Conservation (phyloP, 148 eudicot genomes). For the Drosera capensis region DNA sequence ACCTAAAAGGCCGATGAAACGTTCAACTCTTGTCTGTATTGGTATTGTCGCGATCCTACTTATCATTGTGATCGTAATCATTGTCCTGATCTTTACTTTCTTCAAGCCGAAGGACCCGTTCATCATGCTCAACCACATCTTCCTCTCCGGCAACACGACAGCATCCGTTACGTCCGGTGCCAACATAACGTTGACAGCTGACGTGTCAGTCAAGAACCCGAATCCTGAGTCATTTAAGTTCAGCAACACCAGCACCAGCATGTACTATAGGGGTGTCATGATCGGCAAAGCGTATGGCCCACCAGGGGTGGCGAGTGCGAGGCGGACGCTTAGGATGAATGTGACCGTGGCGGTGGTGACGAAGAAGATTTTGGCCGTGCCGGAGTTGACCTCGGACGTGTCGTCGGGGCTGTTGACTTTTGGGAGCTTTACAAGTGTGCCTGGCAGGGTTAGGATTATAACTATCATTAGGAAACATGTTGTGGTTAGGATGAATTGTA, state of each 20-base stretch:
- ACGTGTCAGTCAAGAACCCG: slow-evolving; percentile 12
- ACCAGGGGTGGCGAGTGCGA: slow-evolving; percentile 8
- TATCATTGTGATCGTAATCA: background rate
- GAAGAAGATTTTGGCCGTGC: background rate
- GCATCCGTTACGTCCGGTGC: background rate
- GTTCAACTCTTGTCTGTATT: no score
- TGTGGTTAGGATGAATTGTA: slow-evolving; percentile 17
- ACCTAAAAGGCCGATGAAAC: no score
- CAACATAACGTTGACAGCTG: slow-evolving; percentile 7
- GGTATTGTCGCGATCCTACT: no score
- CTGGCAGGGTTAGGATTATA: slow-evolving; percentile 12
- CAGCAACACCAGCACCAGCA: slow-evolving; percentile 2
- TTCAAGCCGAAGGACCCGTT: slow-evolving; percentile 8
- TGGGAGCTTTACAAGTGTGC: slow-evolving; percentile 8
- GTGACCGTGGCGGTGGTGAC: slow-evolving; percentile 1
- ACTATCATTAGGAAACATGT: slow-evolving; percentile 8
- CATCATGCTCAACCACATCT: slow-evolving; percentile 8
- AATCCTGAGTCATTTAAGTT: slow-evolving; percentile 8
- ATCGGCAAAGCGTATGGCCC: slow-evolving; percentile 11
- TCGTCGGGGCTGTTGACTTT: slow-evolving; percentile 12
- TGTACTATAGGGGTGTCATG: slow-evolving; percentile 6
- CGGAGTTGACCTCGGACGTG: slow-evolving; percentile 2
- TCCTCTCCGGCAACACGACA: slow-evolving; percentile 2
- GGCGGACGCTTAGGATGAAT: slow-evolving; percentile 6
- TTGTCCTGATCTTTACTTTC: slow-evolving; percentile 6